phyloP scores from a whole-genome alignment of 2,329 filamentous ascomycete species.

The Sporothrix brunneoviolacea region DNA sequence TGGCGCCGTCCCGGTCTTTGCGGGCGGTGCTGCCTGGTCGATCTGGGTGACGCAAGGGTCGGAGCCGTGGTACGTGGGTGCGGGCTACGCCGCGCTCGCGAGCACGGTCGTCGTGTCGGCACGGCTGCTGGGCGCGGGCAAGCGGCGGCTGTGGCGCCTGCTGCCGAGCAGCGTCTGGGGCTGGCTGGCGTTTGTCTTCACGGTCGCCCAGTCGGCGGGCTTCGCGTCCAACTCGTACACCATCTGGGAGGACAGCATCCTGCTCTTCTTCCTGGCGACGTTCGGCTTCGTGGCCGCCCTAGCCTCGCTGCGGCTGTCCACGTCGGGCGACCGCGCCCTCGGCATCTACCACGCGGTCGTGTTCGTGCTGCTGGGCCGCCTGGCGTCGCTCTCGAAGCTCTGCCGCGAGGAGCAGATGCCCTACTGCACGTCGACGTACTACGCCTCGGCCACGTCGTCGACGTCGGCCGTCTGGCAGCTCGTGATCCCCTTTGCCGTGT shows the following conservation, averaged over 20 bases:
- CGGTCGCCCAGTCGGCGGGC: conserved; percentile 79
- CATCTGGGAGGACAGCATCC: conserved; percentile 95
- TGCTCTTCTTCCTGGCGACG: conserved; percentile 83
- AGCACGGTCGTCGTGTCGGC: conserved; percentile 37
- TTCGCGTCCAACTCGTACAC: conserved; percentile 98
- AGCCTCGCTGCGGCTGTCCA: conserved; percentile 67
- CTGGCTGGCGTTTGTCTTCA: conserved; percentile 76
- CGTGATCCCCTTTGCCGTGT: conserved; percentile 67
- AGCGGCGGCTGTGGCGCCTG: conserved; percentile 38
- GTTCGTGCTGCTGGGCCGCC: conserved; percentile 70
- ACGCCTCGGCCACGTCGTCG: conserved; percentile 83
- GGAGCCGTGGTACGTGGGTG: conserved; percentile 33
- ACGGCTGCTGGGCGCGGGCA: conserved; percentile 38
- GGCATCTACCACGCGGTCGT: conserved; percentile 79
- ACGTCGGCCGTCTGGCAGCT: conserved; percentile 91
- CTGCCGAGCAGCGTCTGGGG: conserved; percentile 77
- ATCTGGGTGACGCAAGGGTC: neutral
- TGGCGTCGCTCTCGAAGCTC: conserved; percentile 82
- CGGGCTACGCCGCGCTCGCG: conserved; percentile 36
- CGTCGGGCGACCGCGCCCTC: conserved; percentile 61
- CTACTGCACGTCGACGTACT: conserved; percentile 91
- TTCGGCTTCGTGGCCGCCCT: conserved; percentile 73
- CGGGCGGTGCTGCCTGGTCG: conserved; percentile 5
- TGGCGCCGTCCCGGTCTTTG: conserved; percentile 25
- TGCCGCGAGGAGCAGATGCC: conserved; percentile 99